Base-by-base conservation (phyloP, 2,329 filamentous ascomycete genomes). In the Fusarium sp. region DNA sequence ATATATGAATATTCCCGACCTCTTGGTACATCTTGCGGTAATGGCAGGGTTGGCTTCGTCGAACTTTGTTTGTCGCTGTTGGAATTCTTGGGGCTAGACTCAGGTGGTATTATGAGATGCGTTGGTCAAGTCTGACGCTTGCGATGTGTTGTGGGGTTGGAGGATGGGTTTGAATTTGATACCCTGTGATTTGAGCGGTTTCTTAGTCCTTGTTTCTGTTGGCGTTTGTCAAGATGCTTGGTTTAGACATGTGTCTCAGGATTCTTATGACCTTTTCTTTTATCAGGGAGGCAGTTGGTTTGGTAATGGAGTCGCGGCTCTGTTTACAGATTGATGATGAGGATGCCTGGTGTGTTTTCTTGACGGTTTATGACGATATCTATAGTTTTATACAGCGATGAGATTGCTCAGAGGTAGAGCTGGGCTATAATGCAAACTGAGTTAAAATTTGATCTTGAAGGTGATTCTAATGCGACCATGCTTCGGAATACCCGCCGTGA, bases 91-190 rank as follows among this genome's bases (percentile, higher is more conserved):
- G 58, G 55, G 59, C 36, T 39, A 64, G 64, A 57, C 48, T 42
- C 36, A 57, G 64, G 50, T 70, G 42, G 35, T 47, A 39, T 55
- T 57, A 65, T 51, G 68, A 68, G 63, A 66, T 58, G 67, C 53
- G 66, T 66, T 66, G 62, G 38, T 62, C 47, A 50, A 55, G 41
- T 65, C 69, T 66, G 48, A 65, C 36, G 69, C 54, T 66, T 61
- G 48, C 35, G 50, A 24, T 28, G 45, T 48, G 30, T 53, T 13
- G 50, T 51, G 62, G 69, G 59, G 50, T 63, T 51, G 69, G 66
- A 69, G 72, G 72, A 66, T 69, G 64, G 69, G 67, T 62, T 75
- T 78, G 69, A 75, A 72, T 73, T 66, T 75, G 76, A 78, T 78
- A 78, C 76, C 76, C 73, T 63, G 56, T 73, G 73, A 66, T 60